These are phyloP conservation scores for Amaranthus hypochondriacus DNA, from an alignment of 148 eudicot genomes.

Conservation along the genomic window DNA sequence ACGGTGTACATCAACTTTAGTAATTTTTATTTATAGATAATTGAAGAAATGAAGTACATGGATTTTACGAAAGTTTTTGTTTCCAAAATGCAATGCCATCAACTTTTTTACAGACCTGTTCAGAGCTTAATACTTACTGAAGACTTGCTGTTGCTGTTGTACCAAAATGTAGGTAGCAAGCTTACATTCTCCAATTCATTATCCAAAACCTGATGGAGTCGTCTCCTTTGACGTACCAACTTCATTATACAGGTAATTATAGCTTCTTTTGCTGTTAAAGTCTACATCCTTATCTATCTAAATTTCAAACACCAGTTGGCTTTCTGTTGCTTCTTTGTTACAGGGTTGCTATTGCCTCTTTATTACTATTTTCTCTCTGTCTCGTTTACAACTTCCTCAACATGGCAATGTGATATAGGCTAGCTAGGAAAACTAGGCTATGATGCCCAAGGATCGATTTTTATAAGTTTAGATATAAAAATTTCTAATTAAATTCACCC, in stretches of 20 bases:
- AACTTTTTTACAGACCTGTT: background rate
- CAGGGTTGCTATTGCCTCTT: background rate
- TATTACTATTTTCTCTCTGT: background rate
- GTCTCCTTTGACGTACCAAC: conserved; percentile 86
- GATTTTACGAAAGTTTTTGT: too few species aligned
- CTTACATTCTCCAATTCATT: conserved; percentile 64
- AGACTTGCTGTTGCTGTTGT: background rate
- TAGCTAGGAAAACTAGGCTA: too few species aligned
- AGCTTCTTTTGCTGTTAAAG: background rate
- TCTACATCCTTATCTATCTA: background rate
- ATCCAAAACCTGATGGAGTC: conserved; percentile 86
- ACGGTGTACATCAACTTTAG: too few species aligned
- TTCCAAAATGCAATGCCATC: too few species aligned
- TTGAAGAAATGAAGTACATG: too few species aligned
- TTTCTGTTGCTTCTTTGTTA: background rate
- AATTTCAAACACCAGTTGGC: background rate
- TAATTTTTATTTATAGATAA: too few species aligned
- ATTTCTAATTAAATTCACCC: too few species aligned
- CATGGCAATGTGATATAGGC: background rate
- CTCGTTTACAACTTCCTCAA: background rate
- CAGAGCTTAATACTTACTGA: background rate
- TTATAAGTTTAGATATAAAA: too few species aligned
- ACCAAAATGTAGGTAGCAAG: conserved; percentile 53
- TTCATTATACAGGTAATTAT: conserved; percentile 74
- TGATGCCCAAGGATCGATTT: too few species aligned